Conservation (phyloP, 1,284 basidiomycete genomes). For the Psilocybe mexicana region DNA sequence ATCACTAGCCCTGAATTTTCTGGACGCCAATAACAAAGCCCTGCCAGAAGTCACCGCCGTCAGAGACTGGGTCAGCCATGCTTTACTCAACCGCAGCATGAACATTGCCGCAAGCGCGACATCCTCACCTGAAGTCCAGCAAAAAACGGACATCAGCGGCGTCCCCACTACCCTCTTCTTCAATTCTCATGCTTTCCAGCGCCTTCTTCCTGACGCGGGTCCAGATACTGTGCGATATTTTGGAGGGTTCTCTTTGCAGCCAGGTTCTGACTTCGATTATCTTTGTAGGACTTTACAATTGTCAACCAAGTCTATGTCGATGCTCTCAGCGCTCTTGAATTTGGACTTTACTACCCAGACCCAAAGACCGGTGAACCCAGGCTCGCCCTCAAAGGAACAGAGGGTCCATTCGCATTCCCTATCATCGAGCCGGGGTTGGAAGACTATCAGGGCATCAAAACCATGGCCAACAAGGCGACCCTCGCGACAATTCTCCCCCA, state of each 20-base stretch:
- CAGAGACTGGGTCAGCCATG: constrained; percentile 3
- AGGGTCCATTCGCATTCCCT: constrained; percentile 3
- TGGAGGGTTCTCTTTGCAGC: not conserved
- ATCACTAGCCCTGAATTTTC: not conserved
- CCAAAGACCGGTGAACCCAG: not conserved
- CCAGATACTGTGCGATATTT: not conserved
- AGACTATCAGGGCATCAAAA: constrained; percentile 1
- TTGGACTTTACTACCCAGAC: not conserved
- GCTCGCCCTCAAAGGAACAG: not conserved
- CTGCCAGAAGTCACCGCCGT: not conserved
- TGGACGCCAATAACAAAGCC: not conserved
- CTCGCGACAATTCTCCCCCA: not conserved
- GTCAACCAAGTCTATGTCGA: constrained; percentile 1
- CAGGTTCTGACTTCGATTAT: not conserved
- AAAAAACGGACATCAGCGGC: not conserved
- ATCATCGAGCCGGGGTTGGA: constrained; percentile 2
- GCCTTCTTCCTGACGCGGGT: constrained; percentile 1
- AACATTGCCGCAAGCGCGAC: constrained; percentile 3
- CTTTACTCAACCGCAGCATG: not conserved
- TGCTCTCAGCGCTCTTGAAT: not conserved
- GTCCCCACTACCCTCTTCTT: constrained; percentile 1
- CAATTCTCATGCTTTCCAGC: not conserved
- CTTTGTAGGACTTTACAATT: not conserved
- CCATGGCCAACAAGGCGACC: not conserved
- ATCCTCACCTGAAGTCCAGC: not conserved